phyloP scores from a whole-genome alignment of 768 basidiomycete genomes.

The Lentinula guzmanii region DNA sequence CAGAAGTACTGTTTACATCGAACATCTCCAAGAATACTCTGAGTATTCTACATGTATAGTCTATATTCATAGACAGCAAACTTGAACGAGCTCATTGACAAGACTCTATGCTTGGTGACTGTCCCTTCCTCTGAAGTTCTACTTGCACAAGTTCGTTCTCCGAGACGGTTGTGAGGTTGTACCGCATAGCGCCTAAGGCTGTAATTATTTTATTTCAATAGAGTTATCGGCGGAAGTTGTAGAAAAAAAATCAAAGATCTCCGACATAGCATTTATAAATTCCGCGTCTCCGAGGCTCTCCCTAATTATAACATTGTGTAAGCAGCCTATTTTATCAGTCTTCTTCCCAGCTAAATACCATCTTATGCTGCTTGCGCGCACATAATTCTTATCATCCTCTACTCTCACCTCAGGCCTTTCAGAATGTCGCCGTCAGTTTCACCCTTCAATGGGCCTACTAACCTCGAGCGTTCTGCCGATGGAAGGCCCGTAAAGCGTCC shows the following conservation, averaged over 20 bases:
- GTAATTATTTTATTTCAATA: no score
- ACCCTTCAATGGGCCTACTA: conserved; percentile 5
- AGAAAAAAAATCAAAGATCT: neutral
- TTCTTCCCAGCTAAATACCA: neutral
- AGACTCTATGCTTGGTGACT: no score
- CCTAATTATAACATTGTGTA: neutral
- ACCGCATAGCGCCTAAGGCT: neutral
- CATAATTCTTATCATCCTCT: conserved; percentile 10
- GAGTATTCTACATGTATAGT: no score
- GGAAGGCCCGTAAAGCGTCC: conserved; percentile 41
- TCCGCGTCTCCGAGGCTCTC: conserved; percentile 4
- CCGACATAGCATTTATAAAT: neutral
- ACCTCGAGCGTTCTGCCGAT: conserved; percentile 11
- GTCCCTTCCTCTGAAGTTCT: no score
- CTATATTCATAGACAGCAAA: no score
- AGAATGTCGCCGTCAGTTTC: conserved; percentile 14
- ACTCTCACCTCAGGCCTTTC: conserved; percentile 18
- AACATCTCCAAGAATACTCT: neutral
- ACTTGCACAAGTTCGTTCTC: neutral
- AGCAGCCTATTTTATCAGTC: conserved; percentile 2
- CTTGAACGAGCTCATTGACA: no score
- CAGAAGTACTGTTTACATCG: neutral
- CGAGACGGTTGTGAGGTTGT: neutral
- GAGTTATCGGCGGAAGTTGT: conserved; percentile 2
- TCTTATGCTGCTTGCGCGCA: neutral